A percentile compares a stretch with the other conserved stretches of the same genome.
Conservation (phyloP, 2,329 filamentous ascomycete genomes). For the Stemphylium vesicarium region DNA sequence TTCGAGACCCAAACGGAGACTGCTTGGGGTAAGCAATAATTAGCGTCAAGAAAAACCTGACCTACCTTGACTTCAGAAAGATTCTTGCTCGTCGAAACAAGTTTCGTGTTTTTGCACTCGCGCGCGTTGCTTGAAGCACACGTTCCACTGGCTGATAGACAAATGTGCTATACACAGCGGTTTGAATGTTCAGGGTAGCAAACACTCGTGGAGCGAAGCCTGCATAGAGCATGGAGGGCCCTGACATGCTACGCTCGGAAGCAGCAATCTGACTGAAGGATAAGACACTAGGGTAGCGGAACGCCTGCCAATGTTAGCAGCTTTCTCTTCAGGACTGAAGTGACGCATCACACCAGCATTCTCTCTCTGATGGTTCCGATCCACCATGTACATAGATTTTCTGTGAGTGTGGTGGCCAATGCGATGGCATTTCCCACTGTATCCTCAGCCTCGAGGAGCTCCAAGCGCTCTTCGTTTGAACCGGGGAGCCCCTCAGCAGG, state of each 20-base stretch:
- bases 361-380: constrained; percentile 41
- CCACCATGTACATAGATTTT: constrained; percentile 46
- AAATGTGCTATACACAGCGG: constrained; percentile 25
- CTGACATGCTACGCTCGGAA: constrained; percentile 28
- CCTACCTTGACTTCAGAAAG: constrained; percentile 32
- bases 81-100: constrained; percentile 31
- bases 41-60: neutral
- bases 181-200: constrained; percentile 28
- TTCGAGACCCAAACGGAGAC: constrained; percentile 38
- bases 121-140: constrained; percentile 27
- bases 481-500: constrained; percentile 35
- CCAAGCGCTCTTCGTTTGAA: constrained; percentile 35
- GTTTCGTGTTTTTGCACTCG: constrained; percentile 26
- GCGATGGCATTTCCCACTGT: constrained; percentile 34
- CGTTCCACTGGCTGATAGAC: constrained; percentile 39
- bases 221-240: constrained; percentile 32
- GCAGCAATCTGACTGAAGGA: constrained; percentile 36
- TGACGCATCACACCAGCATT: constrained; percentile 25
- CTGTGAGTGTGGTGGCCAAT: constrained; percentile 30
- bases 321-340: neutral
- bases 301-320: constrained; percentile 28
- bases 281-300: constrained; percentile 30
- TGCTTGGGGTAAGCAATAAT: constrained; percentile 19
- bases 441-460: constrained; percentile 41
- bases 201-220: constrained; percentile 34